Conservation (phyloP, 805 yeast genomes). For the Candida piceae region DNA sequence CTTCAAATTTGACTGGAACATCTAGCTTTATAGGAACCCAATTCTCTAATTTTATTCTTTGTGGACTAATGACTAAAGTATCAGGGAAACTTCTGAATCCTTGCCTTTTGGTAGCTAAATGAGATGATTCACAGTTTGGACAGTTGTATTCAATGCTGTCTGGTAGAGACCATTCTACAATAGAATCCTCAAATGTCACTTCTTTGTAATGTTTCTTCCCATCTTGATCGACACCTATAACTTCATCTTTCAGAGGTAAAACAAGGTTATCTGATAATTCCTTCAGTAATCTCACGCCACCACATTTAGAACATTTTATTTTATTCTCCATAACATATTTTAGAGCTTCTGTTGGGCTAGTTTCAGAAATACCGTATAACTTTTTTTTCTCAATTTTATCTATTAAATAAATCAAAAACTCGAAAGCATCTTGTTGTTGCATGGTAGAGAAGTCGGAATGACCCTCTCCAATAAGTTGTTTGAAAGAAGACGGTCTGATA, state of each 20-base stretch:
- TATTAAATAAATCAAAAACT: slow-evolving; percentile 66
- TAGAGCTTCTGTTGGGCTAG: slow-evolving; percentile 49
- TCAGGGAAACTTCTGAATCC: slow-evolving; percentile 64
- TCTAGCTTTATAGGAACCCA: slow-evolving; percentile 87
- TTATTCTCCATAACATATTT: slow-evolving; percentile 64
- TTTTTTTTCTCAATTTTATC: slow-evolving; percentile 54
- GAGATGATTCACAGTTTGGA: slow-evolving; percentile 41
- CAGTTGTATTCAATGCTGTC: slow-evolving; percentile 65
- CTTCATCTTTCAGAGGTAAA: slow-evolving; percentile 47
- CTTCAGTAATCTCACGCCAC: slow-evolving; percentile 49
- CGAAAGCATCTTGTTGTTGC: slow-evolving; percentile 94
- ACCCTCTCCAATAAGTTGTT: slow-evolving; percentile 66
- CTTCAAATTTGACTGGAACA: slow-evolving; percentile 55
- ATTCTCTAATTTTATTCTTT: slow-evolving; percentile 75
- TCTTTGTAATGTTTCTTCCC: slow-evolving; percentile 44
- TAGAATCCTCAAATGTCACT: slow-evolving; percentile 45
- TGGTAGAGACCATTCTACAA: slow-evolving; percentile 38
- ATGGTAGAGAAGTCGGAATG: slow-evolving; percentile 82
- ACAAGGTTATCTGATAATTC: slow-evolving; percentile 63
- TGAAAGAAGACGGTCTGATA: slow-evolving; percentile 70
- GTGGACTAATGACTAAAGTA: slow-evolving; percentile 65
- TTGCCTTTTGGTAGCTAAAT: slow-evolving; percentile 36
- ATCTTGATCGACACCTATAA: slow-evolving; percentile 34
- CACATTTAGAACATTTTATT: slow-evolving; percentile 52
- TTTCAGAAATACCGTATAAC: slow-evolving; percentile 26